Base-by-base conservation (phyloP, 2,329 filamentous ascomycete genomes). In the Scedosporium dehoogii region DNA sequence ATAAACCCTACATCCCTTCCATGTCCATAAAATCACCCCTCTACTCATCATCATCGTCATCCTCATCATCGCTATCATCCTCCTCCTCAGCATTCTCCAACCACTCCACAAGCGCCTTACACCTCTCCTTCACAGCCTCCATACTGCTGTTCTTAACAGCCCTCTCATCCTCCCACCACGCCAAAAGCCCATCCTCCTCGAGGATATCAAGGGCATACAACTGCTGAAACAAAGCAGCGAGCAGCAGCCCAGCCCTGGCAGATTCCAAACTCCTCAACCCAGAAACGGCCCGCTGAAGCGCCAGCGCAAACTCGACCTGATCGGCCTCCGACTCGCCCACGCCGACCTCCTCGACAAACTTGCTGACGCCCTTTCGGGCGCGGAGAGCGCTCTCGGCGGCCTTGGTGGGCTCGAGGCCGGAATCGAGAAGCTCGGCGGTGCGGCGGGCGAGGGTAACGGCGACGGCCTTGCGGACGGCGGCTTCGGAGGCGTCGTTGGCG, bases 401-500 rank as follows among this genome's bases (percentile, higher is more conserved):
- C 69, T 87, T 86, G 53, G 80, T 74, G 7, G 87, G 81, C 64
- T 86, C 84, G 29, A 87, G 75, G 27, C 80, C 79, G 12, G 75
- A 78, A 62, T 76, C 77, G 65, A 80, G 71, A 25, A 96, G 81
- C 71, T 92, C 88, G 5, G 86, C 82, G 56, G 92, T 88, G 63
- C 89, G 88, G 69, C 90, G 91, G 69, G 91, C 89, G 71, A 97
- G 93, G 0, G 92, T 90, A 2, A 88, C 85, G 2, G 91, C 91
- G 25, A 97, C 87, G 16, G 94, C 92, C 41, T 88, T 87, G 55
- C 93, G 90, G 70, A 97, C 90, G 73, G 94, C 89, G 66, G 88
- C 83, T 70, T 96, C 93, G 1, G 91, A 92, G 2, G 94, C 94
- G 70, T 97, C 91, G 69, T 90, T 91, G 62, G 88, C 89, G 73